Conservation (phyloP, 1,284 basidiomycete genomes). For the Rhodotorula sp. region DNA sequence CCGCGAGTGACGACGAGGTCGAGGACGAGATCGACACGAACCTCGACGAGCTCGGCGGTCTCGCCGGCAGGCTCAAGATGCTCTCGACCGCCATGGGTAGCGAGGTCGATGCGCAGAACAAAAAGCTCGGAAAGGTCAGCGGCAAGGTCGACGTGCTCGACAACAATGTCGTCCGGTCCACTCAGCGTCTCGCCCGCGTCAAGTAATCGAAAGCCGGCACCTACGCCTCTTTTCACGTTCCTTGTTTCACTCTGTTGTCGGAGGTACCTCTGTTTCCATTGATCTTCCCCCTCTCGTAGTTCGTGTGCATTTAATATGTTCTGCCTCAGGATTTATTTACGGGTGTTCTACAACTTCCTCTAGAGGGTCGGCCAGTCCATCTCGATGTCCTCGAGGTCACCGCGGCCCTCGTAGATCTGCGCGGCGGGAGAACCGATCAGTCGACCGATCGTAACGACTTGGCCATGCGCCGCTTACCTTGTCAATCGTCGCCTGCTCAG, state of each 20-base stretch:
- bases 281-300: background rate
- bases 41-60: constrained; percentile 79
- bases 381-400: constrained; percentile 46
- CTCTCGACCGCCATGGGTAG: constrained; percentile 75
- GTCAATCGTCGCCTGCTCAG: constrained; percentile 48
- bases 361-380: constrained; percentile 29
- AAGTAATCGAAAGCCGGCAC: constrained; percentile 16
- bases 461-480: constrained; percentile 7
- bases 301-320: background rate
- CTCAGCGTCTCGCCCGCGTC: constrained; percentile 39
- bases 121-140: constrained; percentile 65
- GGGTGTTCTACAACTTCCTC: background rate
- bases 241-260: background rate
- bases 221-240: too few species aligned
- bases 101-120: constrained; percentile 64
- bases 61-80: constrained; percentile 77
- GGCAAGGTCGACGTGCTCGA: constrained; percentile 55
- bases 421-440: background rate
- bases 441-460: background rate
- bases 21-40: constrained; percentile 81
- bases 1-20: constrained; percentile 87
- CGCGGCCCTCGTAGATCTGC: constrained; percentile 41
- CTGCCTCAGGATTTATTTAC: background rate
- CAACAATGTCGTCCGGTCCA: constrained; percentile 36
- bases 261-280: background rate